Evolutionary conservation across 495 filamentous ascomycete species (phyloP).

Genomic region (Hapsidospora chrysogenum): DNA sequence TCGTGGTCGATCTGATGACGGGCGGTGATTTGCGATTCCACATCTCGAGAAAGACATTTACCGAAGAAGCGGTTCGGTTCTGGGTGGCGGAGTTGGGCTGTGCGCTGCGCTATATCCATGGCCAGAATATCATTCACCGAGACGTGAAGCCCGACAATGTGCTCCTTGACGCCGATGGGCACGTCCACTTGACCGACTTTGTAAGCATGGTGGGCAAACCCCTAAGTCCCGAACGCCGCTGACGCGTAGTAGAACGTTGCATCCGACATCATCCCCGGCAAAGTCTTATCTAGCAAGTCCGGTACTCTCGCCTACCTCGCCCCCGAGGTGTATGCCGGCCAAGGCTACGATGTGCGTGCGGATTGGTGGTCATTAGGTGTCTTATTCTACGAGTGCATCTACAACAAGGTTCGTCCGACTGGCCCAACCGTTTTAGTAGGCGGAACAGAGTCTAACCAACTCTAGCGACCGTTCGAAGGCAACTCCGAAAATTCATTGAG

Average conservation of each 20-base stretch:
- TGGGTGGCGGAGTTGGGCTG: constrained; percentile 93
- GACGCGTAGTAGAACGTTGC: constrained; percentile 67
- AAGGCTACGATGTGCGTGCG: constrained; percentile 70
- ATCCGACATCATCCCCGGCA: constrained; percentile 75
- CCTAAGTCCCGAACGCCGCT: constrained; percentile 1
- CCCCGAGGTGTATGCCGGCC: constrained; percentile 83
- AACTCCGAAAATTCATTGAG: constrained; percentile 67
- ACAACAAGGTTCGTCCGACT: constrained; percentile 66
- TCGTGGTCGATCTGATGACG: constrained; percentile 97
- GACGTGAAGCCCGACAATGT: constrained; percentile 98
- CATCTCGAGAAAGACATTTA: constrained; percentile 95
- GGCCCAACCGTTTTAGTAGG: neutral
- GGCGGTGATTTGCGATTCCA: constrained; percentile 95
- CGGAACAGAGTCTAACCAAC: neutral
- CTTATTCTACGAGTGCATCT: constrained; percentile 96
- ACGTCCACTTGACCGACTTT: constrained; percentile 96
- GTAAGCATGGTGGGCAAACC: constrained; percentile 38
- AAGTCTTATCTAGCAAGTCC: constrained; percentile 81
- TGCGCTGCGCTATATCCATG: constrained; percentile 80
- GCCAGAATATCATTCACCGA: constrained; percentile 84
- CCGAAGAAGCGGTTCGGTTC: constrained; percentile 89
- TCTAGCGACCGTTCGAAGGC: constrained; percentile 73
- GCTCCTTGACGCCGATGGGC: constrained; percentile 79
- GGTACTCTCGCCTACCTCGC: constrained; percentile 92
- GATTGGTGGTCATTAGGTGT: constrained; percentile 99